Percentiles rank a stretch among this genome's conserved stretches.
These are phyloP conservation scores for Pseudopediastrum boryanum DNA, from an alignment of 139 green algal genomes.

Conservation along the genomic window DNA sequence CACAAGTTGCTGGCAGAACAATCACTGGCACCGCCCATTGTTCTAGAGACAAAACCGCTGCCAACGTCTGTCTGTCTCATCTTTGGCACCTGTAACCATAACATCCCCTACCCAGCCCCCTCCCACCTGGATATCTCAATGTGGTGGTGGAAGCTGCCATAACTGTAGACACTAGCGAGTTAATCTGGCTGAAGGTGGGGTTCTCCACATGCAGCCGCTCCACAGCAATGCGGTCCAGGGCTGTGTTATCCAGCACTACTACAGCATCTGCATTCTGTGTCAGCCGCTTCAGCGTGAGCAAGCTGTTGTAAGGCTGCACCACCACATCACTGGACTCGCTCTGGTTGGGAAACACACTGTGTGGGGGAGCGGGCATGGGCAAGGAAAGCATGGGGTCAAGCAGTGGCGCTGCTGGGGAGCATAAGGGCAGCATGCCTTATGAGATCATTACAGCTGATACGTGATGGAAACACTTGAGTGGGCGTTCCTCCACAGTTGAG, in stretches of 20 bases:
- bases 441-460: no score
- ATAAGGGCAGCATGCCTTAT: no score
- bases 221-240: constrained; percentile 89
- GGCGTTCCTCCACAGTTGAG: no score
- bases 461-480: no score
- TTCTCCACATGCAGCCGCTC: constrained; percentile 76
- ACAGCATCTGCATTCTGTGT: constrained; percentile 92
- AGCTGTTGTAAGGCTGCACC: constrained; percentile 99
- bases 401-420: no score
- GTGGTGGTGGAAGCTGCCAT: constrained; percentile 98
- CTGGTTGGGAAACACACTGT: constrained; percentile 98
- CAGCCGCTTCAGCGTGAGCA: constrained; percentile 98
- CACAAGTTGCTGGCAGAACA: no score
- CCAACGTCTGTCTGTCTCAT: no score
- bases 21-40: no score
- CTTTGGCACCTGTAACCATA: no score
- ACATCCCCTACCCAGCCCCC: no score
- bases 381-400: no score
- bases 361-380: not conserved
- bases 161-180: constrained; percentile 96
- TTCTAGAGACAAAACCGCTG: no score
- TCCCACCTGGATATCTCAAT: constrained; percentile 87
- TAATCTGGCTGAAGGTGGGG: constrained; percentile 87
- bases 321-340: constrained; percentile 95
- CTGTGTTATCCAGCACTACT: constrained; percentile 93